Conservation (phyloP, 2,329 filamentous ascomycete genomes). For the Cladophialophora exuberans region DNA sequence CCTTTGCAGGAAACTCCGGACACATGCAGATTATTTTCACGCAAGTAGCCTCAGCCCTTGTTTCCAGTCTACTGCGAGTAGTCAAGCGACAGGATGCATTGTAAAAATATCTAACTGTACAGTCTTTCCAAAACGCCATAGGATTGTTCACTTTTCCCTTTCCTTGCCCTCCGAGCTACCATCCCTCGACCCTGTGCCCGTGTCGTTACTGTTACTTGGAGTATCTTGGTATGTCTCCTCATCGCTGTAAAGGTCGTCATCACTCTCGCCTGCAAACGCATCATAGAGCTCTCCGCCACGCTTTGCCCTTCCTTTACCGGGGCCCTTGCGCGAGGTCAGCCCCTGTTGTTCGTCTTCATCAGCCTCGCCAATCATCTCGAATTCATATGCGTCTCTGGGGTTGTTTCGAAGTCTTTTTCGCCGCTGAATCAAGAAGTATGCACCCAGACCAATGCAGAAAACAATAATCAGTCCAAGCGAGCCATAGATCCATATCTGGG, state of each 20-base stretch:
- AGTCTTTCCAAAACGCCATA: constrained; percentile 5
- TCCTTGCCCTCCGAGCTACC: constrained; percentile 26
- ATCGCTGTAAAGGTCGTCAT: constrained; percentile 62
- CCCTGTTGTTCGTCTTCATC: constrained; percentile 63
- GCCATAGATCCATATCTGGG: constrained; percentile 92
- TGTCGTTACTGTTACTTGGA: constrained; percentile 31
- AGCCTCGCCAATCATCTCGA: constrained; percentile 86
- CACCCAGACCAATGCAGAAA: constrained; percentile 80
- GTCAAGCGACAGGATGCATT: background rate
- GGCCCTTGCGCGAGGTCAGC: constrained; percentile 45
- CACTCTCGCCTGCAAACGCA: constrained; percentile 92
- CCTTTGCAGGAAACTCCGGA: no score
- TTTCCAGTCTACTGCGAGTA: no score
- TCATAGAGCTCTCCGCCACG: constrained; percentile 90
- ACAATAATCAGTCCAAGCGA: constrained; percentile 79
- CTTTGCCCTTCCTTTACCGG: constrained; percentile 56
- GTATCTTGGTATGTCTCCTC: constrained; percentile 40
- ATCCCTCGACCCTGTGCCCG: constrained; percentile 28
- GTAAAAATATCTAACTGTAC: constrained; percentile 14
- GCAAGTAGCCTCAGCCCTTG: no score
- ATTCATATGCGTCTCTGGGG: constrained; percentile 84
- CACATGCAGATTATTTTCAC: no score
- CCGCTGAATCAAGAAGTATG: constrained; percentile 79
- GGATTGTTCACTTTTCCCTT: constrained; percentile 22
- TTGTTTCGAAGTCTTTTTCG: constrained; percentile 75